Percentiles rank a stretch among this genome's conserved stretches.
phyloP scores from a whole-genome alignment of 305 asterid species.

The Euphrasia arctica region DNA sequence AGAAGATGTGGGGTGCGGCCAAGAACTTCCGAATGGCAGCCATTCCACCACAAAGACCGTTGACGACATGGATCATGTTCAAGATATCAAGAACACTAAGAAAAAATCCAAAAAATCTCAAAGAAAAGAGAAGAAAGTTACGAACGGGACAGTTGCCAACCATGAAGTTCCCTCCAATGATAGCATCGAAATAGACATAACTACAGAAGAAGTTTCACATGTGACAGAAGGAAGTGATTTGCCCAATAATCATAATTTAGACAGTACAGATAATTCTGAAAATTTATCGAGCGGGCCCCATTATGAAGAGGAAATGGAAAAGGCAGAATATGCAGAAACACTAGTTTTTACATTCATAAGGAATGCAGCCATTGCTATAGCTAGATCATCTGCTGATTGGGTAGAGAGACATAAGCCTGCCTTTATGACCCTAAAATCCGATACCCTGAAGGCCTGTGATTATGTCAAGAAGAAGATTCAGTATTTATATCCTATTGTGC shows the following conservation, averaged over 20 bases:
- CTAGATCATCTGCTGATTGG: constrained; percentile 62
- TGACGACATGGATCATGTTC: constrained; percentile 32
- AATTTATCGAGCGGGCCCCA: constrained; percentile 29
- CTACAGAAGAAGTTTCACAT: constrained; percentile 37
- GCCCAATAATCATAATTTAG: constrained; percentile 23
- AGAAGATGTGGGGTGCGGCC: constrained; percentile 31
- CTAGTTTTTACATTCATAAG: constrained; percentile 49
- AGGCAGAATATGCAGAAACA: constrained; percentile 48
- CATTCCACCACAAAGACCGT: constrained; percentile 35
- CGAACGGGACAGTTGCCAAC: constrained; percentile 34
- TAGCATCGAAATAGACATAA: constrained; percentile 32
- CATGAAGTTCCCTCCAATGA: constrained; percentile 30
- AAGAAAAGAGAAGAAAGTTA: constrained; percentile 43
- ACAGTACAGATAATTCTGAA: constrained; percentile 28
- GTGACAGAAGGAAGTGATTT: constrained; percentile 33
- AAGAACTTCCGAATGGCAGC: constrained; percentile 42
- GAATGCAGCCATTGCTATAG: constrained; percentile 44
- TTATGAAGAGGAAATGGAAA: constrained; percentile 34
- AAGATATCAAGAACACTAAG: constrained; percentile 47
- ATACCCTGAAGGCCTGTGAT: constrained; percentile 40
- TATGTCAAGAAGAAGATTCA: constrained; percentile 53
- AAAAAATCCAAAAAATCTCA: constrained; percentile 49
- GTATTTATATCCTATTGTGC: constrained; percentile 57
- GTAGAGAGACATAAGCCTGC: constrained; percentile 63
- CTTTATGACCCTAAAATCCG: constrained; percentile 36